Evolutionary conservation across 192 early-diverging fungal genomes (phyloP), one percentile per base, ranked within the genome.

Genomic region (Phycomyces blakesleeanus): DNA sequence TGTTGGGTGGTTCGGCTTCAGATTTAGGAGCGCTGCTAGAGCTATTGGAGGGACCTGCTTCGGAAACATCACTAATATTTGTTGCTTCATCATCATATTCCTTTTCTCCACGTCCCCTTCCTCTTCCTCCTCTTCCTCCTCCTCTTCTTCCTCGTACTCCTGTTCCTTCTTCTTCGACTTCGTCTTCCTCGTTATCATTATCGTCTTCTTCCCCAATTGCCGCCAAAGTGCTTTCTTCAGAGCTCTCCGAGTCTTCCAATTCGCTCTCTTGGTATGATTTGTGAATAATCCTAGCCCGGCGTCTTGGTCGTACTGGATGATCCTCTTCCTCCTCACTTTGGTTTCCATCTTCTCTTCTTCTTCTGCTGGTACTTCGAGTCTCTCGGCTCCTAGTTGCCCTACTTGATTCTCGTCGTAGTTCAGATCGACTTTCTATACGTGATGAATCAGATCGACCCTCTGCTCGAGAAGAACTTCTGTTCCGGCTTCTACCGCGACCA

Each of bases 401-500:
- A 25, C 51, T 39, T 0, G 51, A n/a, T 37, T 52, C 50, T 39
- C 66, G 51, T 42, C 63, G 24, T 51, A 29, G 39, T 66, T 63
- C 41, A 56, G 29, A 10, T 57, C 52, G 25, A 57, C 29, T 34
- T 34, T 34, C 29, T 34, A 34, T 34, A 34, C 29, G 29, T 34
- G 29, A 34, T 34, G 29, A 40, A 14, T 47, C 44, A 6, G 44
- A 2, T 47, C 44, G 44, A 47, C 18, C 3, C 44, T 47, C 44
- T 7, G 11, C 11, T 11, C 44, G 44, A 68, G 21, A 9, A 62
- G 66, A 20, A 66, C 75, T 22, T 34, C 73, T 70, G 37, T 69
- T 66, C 18, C 58, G 67, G 57, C 64, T 70, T 15, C 76, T 62
- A 8, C 75, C 75, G 21, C 72, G 67, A 16, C 76, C 76, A 20